Evolutionary conservation across 768 basidiomycete genomes (phyloP), one percentile per base, ranked within the genome.

Genomic region (Tephrocybe sp.): DNA sequence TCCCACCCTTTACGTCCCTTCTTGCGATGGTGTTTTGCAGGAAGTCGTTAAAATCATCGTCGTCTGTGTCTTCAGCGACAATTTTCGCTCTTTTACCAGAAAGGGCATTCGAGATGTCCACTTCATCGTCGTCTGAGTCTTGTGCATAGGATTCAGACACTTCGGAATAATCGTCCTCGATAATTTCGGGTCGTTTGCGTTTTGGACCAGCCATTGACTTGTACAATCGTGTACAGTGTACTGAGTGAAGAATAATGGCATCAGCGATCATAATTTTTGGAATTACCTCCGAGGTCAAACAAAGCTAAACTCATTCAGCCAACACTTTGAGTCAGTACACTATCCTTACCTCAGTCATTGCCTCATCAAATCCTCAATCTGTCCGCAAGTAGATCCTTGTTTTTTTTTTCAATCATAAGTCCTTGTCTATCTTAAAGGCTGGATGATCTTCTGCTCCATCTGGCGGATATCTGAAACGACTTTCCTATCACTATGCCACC

Each of bases 1-100:
- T 88, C 1, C 92, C 92, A 36, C 76, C 77, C 65, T 89, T 89
- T 9, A 87, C 67, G 62, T 92, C 79, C 34, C 87, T 72, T 66
- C 85, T 90, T 6, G 78, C 68, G 50, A 92, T 88, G 43, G 87
- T 83, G 14, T 79, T 71, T 38, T 80, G 76, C 35, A 94, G 82
- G 48, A 92, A 79, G 16, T 82, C 72, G 23, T 75, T 72, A 38
- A 92, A 75, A 1, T 79, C 83, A 5, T 84, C 80, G 40, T 83
- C 82, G 53, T 81, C 80, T 3, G 48, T 51, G 39, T 45, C 49
- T 45, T 75, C 74, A 6, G 70, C 72, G 12, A 65, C 66, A 36
- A 66, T 40, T 57, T 65, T 71, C 20, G 64, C 60, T 51, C 67
- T 73, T 54, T 79, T 79, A n/a, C 75, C 73, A 17, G 78, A 73